These are phyloP conservation scores for Lepidium didymum DNA, from an alignment of 345 rosid species.

Conservation along the genomic window DNA sequence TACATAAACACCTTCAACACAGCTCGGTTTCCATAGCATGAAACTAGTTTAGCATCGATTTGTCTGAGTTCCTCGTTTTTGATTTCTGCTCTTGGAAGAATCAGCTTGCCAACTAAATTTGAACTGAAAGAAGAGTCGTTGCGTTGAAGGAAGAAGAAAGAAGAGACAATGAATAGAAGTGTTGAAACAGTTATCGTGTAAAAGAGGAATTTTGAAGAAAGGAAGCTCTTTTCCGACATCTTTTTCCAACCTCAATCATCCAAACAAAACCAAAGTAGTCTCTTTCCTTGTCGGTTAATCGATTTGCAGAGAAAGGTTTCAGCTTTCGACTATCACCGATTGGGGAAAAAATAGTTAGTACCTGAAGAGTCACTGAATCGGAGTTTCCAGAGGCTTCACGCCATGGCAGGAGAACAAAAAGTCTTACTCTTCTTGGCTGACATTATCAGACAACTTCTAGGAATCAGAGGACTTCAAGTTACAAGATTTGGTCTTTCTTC, in stretches of 20 bases:
- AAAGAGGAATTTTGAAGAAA: conserved; percentile 51
- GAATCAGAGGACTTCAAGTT: background rate
- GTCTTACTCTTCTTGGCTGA: background rate
- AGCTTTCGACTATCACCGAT: background rate
- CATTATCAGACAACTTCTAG: background rate
- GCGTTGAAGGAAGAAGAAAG: conserved; percentile 52
- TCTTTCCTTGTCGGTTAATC: no score
- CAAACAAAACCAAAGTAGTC: background rate
- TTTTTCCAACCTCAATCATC: conserved; percentile 10
- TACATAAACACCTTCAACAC: conserved; percentile 69
- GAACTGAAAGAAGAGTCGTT: conserved; percentile 45
- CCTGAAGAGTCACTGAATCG: conserved; percentile 1
- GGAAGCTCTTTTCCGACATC: conserved; percentile 51
- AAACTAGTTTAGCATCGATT: conserved; percentile 9
- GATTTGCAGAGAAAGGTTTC: background rate
- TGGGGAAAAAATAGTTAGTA: background rate
- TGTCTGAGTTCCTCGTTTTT: conserved; percentile 24
- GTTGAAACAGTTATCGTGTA: conserved; percentile 46
- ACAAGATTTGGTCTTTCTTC: conserved; percentile 1
- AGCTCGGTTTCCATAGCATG: conserved; percentile 25
- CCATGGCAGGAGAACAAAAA: conserved; percentile 1
- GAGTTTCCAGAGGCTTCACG: conserved; percentile 1
- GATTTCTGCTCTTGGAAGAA: conserved; percentile 49
- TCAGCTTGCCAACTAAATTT: conserved; percentile 48
- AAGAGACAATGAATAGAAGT: conserved; percentile 50